Base-by-base conservation (phyloP, 768 basidiomycete species). In the Termitomyces sp. region DNA sequence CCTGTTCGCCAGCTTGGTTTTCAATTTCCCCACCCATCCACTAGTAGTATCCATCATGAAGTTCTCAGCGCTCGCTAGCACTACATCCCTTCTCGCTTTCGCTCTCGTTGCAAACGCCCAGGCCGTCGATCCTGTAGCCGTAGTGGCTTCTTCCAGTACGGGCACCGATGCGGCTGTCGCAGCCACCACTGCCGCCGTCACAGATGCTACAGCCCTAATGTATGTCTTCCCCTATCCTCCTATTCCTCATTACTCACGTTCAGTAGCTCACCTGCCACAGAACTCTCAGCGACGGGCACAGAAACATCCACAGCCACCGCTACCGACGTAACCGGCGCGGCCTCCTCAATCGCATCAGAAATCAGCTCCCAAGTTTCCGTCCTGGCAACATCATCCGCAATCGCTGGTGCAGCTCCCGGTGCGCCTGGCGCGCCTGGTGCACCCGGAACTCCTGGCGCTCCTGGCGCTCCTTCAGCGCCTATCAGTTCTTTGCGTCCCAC, bases 51-150 rank as follows among this genome's bases (percentile, higher is more conserved):
- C 16, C 8, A 60, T 4, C 32, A 63, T 63, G 55, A 63, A 62
- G n/a, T 59, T 61, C 53, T 45, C 62, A 63, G 38, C 58, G 7
- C 48, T 63, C 24, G 42, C 60, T 35, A 52, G 38, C 33, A 40
- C 59, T 28, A 20, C 57, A 39, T 56, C 63, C 15, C 24, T 64
- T 35, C 40, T 61, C 33, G 28, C 57, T 9, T 39, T 64, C 15
- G 48, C 52, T 20, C 8, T 61, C 15, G 15, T 36, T 20, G 63
- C 52, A 36, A 42, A 54, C 11, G 46, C 59, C 5, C 57, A 64
- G 22, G 33, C 22, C 3, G 7, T 16, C 18, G 36, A 4, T 16
- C 53, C 53, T 9, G 49, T n/a, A 32, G 36, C 12, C 6, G 28
- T 32, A 40, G 4, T 24, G n/a, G 40, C 38, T 13, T 20, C 40